These are phyloP conservation scores for Parafenestella ontariensis DNA, from an alignment of 2,329 filamentous ascomycete genomes.

Conservation along the genomic window DNA sequence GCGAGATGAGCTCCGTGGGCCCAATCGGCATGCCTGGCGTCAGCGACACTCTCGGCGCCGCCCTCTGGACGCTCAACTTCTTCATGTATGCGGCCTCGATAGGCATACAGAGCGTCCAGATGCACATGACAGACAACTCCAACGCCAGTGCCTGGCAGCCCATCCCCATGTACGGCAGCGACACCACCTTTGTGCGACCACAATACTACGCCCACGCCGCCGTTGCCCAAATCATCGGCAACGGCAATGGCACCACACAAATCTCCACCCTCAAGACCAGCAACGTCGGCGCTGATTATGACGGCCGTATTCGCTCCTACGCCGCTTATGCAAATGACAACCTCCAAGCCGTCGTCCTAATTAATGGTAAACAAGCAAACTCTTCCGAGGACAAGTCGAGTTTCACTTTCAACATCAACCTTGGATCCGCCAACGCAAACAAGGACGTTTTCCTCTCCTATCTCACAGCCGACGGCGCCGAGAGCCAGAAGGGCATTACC, in stretches of 20 bases:
- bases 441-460: slow-evolving; percentile 56
- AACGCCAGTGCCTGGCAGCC: slow-evolving; percentile 61
- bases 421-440: slow-evolving; percentile 50
- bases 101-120: slow-evolving; percentile 57
- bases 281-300: slow-evolving; percentile 46
- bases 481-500: slow-evolving; percentile 51
- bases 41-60: slow-evolving; percentile 58
- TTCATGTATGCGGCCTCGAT: slow-evolving; percentile 58
- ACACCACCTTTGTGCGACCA: slow-evolving; percentile 56
- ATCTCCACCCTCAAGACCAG: slow-evolving; percentile 47
- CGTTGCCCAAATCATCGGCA: slow-evolving; percentile 58
- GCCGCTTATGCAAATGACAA: slow-evolving; percentile 53
- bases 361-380: slow-evolving; percentile 57
- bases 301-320: slow-evolving; percentile 54
- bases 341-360: slow-evolving; percentile 54
- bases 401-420: slow-evolving; percentile 52
- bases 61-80: slow-evolving; percentile 62
- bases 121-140: slow-evolving; percentile 64
- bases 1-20: slow-evolving; percentile 61
- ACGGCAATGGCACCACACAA: slow-evolving; percentile 55
- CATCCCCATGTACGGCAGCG: slow-evolving; percentile 47
- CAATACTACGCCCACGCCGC: slow-evolving; percentile 61
- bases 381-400: slow-evolving; percentile 48
- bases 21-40: slow-evolving; percentile 57
- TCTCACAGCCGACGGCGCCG: slow-evolving; percentile 56